Base-by-base conservation (phyloP, 441 rosid genomes). In the Euphorbia celastroides region DNA sequence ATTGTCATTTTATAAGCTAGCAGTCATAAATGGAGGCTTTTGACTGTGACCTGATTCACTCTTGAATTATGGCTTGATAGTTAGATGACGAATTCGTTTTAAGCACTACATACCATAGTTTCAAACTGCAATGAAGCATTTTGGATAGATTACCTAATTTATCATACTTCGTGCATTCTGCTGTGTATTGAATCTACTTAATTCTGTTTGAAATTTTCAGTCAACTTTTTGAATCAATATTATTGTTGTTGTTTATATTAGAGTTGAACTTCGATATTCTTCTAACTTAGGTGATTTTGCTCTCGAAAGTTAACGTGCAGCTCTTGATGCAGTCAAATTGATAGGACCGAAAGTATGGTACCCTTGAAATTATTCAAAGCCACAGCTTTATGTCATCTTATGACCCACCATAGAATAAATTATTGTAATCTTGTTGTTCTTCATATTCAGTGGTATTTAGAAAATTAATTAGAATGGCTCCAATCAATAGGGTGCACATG, bases 21-120 rank as follows among this genome's bases (percentile, higher is more conserved):
- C 42, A 10, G 57, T 63, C 67, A 28, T 63, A 48, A n/a, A 28
- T 48, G 65, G 34, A 41, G 65, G 65, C 54, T 42, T n/a, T 62
- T 62, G 65, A 42, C 65, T 62, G 34, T 1, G n/a, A 22, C 42
- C 5, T 62, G 14, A 38, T 48, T 48, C 19, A 19, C 54, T 48
- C 22, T 48, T 48, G 54, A 48, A 48, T 12, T 48, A 48, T 48
- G 54, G 54, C 19, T 48, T 48, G 16, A 48, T n/a, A 17, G 54
- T 48, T 48, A 48, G 54, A 17, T 48, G 16, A 3, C 1, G 19
- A 20, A 44, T 44, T 44, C 50, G 16, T 46, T 46, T 46, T 22
- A 46, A 46, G 52, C 20, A 46, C 52, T 46, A 3, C 52, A 16
- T 16, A n/a, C 44, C 31, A 11, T 5, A 56, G n/a, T 38, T 8